Conservation (phyloP, 192 early-diverging fungal genomes). For the Coemansia sp. region DNA sequence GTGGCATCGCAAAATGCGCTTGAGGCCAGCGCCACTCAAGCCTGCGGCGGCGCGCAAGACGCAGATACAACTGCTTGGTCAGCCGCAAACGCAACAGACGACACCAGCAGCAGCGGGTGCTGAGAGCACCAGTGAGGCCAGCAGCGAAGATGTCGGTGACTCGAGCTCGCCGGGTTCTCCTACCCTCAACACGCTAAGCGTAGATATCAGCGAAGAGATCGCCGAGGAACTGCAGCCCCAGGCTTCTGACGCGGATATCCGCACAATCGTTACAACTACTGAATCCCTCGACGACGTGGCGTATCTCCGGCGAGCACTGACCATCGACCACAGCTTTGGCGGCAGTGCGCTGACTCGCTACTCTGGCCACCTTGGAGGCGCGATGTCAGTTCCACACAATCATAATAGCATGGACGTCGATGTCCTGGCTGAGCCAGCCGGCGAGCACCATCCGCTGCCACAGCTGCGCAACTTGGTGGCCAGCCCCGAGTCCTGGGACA, state of each 20-base stretch:
- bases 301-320: constrained; percentile 13
- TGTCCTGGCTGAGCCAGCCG: background rate
- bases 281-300: constrained; percentile 8
- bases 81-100: background rate
- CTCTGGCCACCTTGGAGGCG: background rate
- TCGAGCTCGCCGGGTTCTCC: background rate
- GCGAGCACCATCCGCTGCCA: constrained; percentile 18
- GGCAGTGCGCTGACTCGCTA: constrained; percentile 5
- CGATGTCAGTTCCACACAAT: background rate
- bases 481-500: constrained; percentile 24
- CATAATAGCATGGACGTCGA: background rate
- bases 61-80: background rate
- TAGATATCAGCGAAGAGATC: background rate
- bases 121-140: background rate
- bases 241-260: background rate
- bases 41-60: background rate
- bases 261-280: background rate
- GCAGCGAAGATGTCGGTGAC: background rate
- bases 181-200: background rate
- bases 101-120: background rate
- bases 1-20: constrained; percentile 32
- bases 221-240: constrained; percentile 4
- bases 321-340: constrained; percentile 17
- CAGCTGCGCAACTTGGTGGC: constrained; percentile 9
- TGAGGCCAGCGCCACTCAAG: constrained; percentile 14